Evolutionary conservation across 2,329 filamentous ascomycete species (phyloP).

Genomic region (Emergomyces pasteurianus): DNA sequence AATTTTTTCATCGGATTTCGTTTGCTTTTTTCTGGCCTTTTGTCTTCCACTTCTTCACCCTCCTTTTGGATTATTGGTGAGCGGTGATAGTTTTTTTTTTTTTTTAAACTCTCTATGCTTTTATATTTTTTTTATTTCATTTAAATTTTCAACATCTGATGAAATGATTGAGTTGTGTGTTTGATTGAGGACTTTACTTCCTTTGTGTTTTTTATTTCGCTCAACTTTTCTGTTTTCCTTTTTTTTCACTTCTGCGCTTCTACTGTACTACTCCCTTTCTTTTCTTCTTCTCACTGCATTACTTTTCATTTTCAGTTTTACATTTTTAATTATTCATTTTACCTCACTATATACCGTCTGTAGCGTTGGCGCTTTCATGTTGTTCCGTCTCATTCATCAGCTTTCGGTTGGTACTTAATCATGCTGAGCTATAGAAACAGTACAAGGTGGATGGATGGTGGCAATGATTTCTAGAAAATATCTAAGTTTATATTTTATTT

Average conservation of each 20-base stretch:
- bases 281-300: neutral
- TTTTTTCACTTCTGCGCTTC: neutral
- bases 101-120: neutral
- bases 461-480: neutral
- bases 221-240: neutral
- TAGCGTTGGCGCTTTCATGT: neutral
- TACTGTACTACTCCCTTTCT: neutral
- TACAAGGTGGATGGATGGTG: neutral
- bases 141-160: neutral
- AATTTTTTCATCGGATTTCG: slow-evolving; percentile 11
- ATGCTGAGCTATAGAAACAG: neutral
- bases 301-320: neutral
- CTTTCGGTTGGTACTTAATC: neutral
- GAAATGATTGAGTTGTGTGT: neutral
- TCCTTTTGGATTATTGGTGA: neutral
- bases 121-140: neutral
- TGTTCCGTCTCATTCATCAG: neutral
- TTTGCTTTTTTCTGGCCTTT: slow-evolving; percentile 7
- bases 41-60: slow-evolving; percentile 6
- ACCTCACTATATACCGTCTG: neutral
- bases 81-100: neutral
- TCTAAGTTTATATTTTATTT: too few species aligned
- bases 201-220: neutral
- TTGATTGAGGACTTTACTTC: neutral
- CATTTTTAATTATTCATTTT: neutral